Conservation (phyloP, 805 yeast genomes). For the Kodamaea lidongshanica region DNA sequence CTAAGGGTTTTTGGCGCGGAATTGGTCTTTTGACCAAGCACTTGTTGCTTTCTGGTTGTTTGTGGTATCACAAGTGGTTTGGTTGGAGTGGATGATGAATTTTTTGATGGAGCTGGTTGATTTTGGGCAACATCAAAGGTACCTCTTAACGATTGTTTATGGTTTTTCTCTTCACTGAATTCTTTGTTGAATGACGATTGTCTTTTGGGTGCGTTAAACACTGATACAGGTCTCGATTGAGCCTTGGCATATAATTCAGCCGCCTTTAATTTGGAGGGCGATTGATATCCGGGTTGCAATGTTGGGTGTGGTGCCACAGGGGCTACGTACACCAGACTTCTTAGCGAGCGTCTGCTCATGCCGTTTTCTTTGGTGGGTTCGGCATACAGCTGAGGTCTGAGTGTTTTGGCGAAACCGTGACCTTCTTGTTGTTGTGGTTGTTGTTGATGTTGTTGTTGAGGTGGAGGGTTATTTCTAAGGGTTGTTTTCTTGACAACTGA, state of each 20-base stretch:
- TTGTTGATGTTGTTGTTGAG: not conserved
- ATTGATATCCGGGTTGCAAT: slow-evolving; percentile 29
- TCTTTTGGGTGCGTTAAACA: slow-evolving; percentile 36
- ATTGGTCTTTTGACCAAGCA: slow-evolving; percentile 1
- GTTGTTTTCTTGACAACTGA: slow-evolving; percentile 6
- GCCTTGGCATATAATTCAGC: slow-evolving; percentile 53
- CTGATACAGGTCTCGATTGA: slow-evolving; percentile 34
- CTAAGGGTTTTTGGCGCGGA: slow-evolving; percentile 1
- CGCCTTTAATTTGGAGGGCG: slow-evolving; percentile 39
- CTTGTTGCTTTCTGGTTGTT: slow-evolving; percentile 4
- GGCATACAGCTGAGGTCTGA: slow-evolving; percentile 31
- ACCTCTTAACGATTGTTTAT: slow-evolving; percentile 3
- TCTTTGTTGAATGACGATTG: slow-evolving; percentile 56
- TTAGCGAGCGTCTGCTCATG: slow-evolving; percentile 28
- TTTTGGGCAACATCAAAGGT: no score
- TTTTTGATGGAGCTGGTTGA: slow-evolving; percentile 1
- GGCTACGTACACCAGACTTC: slow-evolving; percentile 19
- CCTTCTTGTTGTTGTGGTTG: slow-evolving; percentile 10
- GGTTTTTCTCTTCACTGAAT: slow-evolving; percentile 1
- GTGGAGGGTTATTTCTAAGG: slow-evolving; percentile 1
- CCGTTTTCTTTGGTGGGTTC: slow-evolving; percentile 10
- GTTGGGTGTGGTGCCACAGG: slow-evolving; percentile 38
- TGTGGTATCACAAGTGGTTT: slow-evolving; percentile 3
- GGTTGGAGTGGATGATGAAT: not conserved
- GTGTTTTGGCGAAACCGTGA: slow-evolving; percentile 17